Evolutionary conservation across 2,329 filamentous ascomycete species (phyloP).

Genomic region (Zasmidium angulare): DNA sequence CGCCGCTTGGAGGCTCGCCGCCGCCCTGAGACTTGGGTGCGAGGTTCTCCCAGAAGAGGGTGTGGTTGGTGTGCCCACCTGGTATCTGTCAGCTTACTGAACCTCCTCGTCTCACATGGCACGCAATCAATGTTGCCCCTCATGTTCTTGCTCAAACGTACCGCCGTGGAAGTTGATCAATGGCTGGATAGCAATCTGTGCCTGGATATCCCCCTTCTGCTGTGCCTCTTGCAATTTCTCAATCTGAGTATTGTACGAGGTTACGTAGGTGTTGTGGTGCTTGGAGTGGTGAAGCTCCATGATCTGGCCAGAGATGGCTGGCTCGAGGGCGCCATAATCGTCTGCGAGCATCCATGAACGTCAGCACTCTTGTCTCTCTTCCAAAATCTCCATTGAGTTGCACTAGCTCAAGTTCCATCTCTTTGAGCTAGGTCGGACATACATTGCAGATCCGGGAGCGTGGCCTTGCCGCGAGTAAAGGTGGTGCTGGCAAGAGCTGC

Average conservation of each 20-base stretch:
- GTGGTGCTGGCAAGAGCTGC: slow-evolving; percentile 69
- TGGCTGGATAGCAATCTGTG: slow-evolving; percentile 57
- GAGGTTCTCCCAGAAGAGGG: slow-evolving; percentile 69
- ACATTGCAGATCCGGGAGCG: slow-evolving; percentile 85
- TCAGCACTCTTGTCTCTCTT: background rate
- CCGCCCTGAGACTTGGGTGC: slow-evolving; percentile 66
- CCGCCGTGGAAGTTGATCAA: slow-evolving; percentile 67
- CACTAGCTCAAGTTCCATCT: no score
- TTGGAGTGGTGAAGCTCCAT: slow-evolving; percentile 96
- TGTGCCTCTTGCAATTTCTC: slow-evolving; percentile 66
- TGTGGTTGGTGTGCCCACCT: slow-evolving; percentile 66
- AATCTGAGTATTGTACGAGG: slow-evolving; percentile 76
- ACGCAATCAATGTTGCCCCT: background rate
- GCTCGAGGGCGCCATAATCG: slow-evolving; percentile 94
- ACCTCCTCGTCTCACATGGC: background rate
- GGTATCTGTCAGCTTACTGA: background rate
- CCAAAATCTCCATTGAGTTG: background rate
- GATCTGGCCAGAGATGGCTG: slow-evolving; percentile 79
- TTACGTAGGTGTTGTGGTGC: slow-evolving; percentile 94
- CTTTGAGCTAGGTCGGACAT: slow-evolving; percentile 32
- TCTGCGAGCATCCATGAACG: slow-evolving; percentile 53
- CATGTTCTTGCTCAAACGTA: slow-evolving; percentile 20
- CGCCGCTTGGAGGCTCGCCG: slow-evolving; percentile 61
- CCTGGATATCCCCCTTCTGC: slow-evolving; percentile 52
- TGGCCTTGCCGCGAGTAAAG: slow-evolving; percentile 85